Percentiles rank a stretch among this genome's conserved stretches.
phyloP scores from a whole-genome alignment of 345 rosid genomes.

The Aquilaria yunnanensis region DNA sequence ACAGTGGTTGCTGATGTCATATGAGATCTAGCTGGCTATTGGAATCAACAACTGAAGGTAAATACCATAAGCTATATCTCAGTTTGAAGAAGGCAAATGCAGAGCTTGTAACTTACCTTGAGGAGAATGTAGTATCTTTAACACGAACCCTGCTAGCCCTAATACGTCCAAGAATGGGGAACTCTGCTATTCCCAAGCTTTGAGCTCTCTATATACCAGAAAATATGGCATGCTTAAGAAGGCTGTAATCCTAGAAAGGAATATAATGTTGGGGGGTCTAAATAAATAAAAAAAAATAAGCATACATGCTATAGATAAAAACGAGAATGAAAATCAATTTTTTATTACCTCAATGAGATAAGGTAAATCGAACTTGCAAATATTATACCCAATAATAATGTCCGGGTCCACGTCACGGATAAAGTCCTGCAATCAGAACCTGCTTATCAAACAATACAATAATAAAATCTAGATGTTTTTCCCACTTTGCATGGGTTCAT shows the following conservation, averaged over 20 bases:
- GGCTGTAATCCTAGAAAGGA: conserved; percentile 4
- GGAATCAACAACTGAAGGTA: no score
- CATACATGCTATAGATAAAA: conserved; percentile 4
- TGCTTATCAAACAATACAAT: conserved; percentile 9
- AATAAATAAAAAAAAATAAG: conserved; percentile 5
- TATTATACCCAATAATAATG: conserved; percentile 93
- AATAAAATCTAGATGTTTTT: conserved; percentile 1
- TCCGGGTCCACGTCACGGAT: conserved; percentile 93
- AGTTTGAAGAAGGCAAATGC: background rate
- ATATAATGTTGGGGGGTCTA: conserved; percentile 10
- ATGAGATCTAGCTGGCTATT: no score
- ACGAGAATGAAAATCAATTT: background rate
- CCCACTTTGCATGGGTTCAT: no score
- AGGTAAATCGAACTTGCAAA: conserved; percentile 98
- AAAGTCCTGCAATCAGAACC: conserved; percentile 62
- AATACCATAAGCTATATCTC: no score
- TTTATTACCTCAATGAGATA: conserved; percentile 88
- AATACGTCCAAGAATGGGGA: conserved; percentile 84
- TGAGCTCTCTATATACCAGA: conserved; percentile 68
- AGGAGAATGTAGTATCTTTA: conserved; percentile 86
- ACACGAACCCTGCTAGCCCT: conserved; percentile 82
- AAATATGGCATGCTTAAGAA: conserved; percentile 13
- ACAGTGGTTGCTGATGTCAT: no score
- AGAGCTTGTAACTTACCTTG: conserved; percentile 42
- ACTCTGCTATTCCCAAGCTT: conserved; percentile 73